Evolutionary conservation across 2,329 filamentous ascomycete genomes (phyloP), one percentile per base, ranked within the genome.

Genomic region (Beauveria rudraprayagi): DNA sequence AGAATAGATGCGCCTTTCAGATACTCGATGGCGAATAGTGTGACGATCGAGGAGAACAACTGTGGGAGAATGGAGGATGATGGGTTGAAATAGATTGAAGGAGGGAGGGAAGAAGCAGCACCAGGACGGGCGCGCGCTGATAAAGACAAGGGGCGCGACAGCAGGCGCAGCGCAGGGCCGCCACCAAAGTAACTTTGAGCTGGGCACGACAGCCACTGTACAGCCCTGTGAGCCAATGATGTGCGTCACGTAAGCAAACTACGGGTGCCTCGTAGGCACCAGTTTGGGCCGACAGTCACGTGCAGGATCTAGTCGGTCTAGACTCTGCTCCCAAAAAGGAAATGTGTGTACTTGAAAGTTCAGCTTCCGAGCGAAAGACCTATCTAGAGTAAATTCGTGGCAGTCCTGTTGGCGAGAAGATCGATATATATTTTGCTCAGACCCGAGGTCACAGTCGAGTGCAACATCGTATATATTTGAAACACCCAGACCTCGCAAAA

Each of bases 71-170:
- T 5, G n/a, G 46, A 10, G 26, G 46, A 59, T 46, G 48, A 48
- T 59, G 56, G 48, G 56, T 55, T 56, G 55, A 46, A 62, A 56
- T 61, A 62, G 62, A 64, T 65, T 43, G 17, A 26, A n/a, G 10
- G 14, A 51, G 46, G 43, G 22, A 47, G 30, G 22, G 44, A 66
- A 65, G 61, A 37, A 56, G 57, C 52, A 24, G 40, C 37, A 59
- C 43, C 47, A 65, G 54, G 55, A 63, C 61, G 57, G 61, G 61
- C 28, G 60, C 55, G 61, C 59, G 56, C 50, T 19, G 37, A 30
- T 17, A 17, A 43, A 41, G 7, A 43, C 30, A 54, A 43, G 52
- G 52, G 52, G 52, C 52, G 52, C 37, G 52, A 43, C 22, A n/a
- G 52, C 54, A 56, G 41, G 26, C 54, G n/a, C 30, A 40, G 28